Evolutionary conservation across 352 stramenopile species (phyloP), one percentile per base, ranked within the genome.

Genomic region (Globisporangium iwayamae): DNA sequence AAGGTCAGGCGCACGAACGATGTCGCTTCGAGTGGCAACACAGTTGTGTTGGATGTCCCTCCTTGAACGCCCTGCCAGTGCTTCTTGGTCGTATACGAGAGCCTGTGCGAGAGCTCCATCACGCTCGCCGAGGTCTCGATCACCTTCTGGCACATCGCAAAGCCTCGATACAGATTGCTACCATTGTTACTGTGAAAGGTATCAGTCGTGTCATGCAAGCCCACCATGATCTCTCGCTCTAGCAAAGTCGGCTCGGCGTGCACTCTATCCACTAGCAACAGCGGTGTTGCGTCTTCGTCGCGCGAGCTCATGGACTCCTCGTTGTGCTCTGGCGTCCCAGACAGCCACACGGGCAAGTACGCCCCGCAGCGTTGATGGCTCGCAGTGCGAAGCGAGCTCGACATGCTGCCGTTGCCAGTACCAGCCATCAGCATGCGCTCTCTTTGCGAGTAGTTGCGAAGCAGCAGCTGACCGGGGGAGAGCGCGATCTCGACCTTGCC

Each of bases 1-100:
- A 92, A 94, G 3, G 78, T 89, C 14, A 94, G 59, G 6, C 81
- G 73, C 22, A 94, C 78, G 34, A 93, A 82, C 0, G 86, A 82
- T 5, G 74, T 83, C 1, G 67, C 28, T 2, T 87, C 77, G 0
- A 72, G 64, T 0, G 41, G 43, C 8, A 70, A 30, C n/a, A 71
- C 38, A 3, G 70, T 25, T n/a, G 56, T 10, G 13, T 16, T 14
- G n/a, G 51, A 6, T 9, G 32, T 11, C 8, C 16, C 18, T 32
- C 5, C 52, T n/a, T 25, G 2, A 56, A 13, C 28, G 4, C 43
- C 43, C 43, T 74, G 68, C 58, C 59, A 68, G 1, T 57, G 45
- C 22, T 76, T 72, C 43, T 72, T 64, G 16, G 75, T 73, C 41
- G 72, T 70, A 6, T 30, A 47, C 4, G 72, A 70, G 13, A 90